phyloP scores from a whole-genome alignment of 2,329 filamentous ascomycete genomes.

The Sporothrix euskadiensis region DNA sequence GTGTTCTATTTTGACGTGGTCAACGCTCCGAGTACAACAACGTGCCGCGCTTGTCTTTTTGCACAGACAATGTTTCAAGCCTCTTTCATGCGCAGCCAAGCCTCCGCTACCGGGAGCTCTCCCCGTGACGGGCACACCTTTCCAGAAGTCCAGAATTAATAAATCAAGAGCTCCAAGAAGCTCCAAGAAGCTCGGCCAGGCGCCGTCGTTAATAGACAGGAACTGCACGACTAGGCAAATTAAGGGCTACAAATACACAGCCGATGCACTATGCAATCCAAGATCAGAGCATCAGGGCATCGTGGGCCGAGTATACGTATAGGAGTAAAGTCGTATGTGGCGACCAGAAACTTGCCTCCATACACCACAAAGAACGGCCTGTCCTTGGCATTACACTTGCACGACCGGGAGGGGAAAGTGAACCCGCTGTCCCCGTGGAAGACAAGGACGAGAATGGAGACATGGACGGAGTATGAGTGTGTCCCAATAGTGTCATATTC shows the following conservation, averaged over 20 bases:
- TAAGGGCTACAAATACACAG: background rate
- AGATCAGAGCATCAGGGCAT: slow-evolving; percentile 2
- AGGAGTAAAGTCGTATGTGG: background rate
- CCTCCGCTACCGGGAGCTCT: background rate
- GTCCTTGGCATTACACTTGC: slow-evolving; percentile 1
- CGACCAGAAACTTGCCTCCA: background rate
- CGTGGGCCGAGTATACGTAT: background rate
- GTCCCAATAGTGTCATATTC: background rate
- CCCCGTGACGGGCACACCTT: background rate
- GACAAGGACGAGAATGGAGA: background rate
- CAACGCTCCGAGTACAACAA: background rate
- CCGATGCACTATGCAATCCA: background rate
- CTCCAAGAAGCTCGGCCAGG: background rate
- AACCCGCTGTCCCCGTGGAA: background rate
- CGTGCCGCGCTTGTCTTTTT: background rate
- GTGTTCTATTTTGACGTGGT: background rate
- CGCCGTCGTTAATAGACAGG: background rate
- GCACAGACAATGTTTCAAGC: background rate
- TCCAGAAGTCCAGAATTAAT: background rate
- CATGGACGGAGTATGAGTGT: background rate
- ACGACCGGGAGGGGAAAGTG: background rate
- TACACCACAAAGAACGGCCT: background rate
- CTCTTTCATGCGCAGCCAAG: background rate
- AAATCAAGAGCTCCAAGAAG: background rate
- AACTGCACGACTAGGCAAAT: background rate